These are phyloP conservation scores for Marchantia polymorpha DNA, from an alignment of 225 moss, liverwort and hornwort species.

Conservation along the genomic window DNA sequence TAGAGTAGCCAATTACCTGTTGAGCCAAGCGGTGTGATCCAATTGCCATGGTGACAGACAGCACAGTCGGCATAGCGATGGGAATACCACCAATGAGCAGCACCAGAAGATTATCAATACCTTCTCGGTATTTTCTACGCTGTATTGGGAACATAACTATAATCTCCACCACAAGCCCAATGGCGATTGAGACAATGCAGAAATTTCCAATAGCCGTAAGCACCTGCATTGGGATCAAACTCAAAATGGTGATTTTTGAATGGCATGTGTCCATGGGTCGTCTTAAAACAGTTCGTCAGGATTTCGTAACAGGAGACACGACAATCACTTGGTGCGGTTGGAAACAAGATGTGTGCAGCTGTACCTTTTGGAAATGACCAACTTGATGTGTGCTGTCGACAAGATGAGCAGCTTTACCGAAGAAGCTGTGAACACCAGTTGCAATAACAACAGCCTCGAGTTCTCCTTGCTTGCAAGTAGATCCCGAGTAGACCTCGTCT, in stretches of 20 bases:
- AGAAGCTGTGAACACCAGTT: too few species aligned
- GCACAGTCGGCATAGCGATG: conserved; percentile 70
- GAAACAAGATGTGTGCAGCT: too few species aligned
- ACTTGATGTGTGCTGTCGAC: conserved; percentile 76
- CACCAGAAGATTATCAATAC: conserved; percentile 68
- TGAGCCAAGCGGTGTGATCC: conserved; percentile 66
- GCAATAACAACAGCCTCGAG: too few species aligned
- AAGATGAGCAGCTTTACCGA: conserved; percentile 60
- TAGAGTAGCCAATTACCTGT: too few species aligned
- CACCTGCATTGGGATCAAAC: conserved; percentile 4
- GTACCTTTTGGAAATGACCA: conserved; percentile 27
- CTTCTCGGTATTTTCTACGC: conserved; percentile 49
- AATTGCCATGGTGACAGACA: conserved; percentile 37
- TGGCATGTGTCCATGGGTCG: too few species aligned
- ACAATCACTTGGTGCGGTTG: too few species aligned
- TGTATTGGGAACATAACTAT: conserved; percentile 71
- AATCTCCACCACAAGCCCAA: conserved; percentile 63
- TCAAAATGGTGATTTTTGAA: background rate
- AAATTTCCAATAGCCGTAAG: conserved; percentile 61
- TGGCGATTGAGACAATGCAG: conserved; percentile 56
- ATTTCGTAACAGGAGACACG: too few species aligned
- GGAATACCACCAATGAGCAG: conserved; percentile 81
- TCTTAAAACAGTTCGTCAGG: too few species aligned
- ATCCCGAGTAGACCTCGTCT: conserved; percentile 14
- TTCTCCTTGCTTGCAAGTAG: conserved; percentile 22